Base-by-base conservation (phyloP, 352 stramenopile genomes). In the Globisporangium radiosum region DNA sequence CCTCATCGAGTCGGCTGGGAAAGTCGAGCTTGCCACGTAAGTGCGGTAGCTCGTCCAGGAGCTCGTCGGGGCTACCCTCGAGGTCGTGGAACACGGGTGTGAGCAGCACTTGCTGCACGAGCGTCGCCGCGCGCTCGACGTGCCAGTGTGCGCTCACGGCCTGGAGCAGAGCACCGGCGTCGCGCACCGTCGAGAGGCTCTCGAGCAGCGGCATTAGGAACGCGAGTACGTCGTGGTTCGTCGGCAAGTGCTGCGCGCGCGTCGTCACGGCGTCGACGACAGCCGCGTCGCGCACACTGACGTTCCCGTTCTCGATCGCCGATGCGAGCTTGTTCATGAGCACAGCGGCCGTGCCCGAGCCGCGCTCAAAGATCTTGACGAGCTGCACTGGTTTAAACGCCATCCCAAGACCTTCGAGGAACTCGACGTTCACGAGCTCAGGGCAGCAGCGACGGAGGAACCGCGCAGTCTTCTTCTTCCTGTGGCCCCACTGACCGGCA, bases 361-460 rank as follows among this genome's bases (percentile, higher is more conserved):
- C 83, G 10, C 64, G 60, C 15, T 86, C 76, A 64, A 95, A 87
- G 13, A 93, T 75, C 59, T 64, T 58, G n/a, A 95, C 54, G 47
- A 95, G 65, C 33, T 93, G 75, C 33, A 73, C 63, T 4, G 73
- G 62, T 2, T 67, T 68, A 44, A 94, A 56, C 5, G 72, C 70
- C 7, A 91, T 69, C 62, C 71, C 71, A 36, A 94, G 68, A 5
- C 85, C 85, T 69, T 94, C 85, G 5, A 94, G 60, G 49, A 94
- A 94, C n/a, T 94, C 85, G 10, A 90, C 80, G 51, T 73, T 90
- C 47, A 95, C 85, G 9, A 95, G 75, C 59, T 95, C 85, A 5
- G 85, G 78, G 43, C 83, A 95, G 33, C 67, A 77, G 11, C 68
- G 64, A 0, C 61, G 63, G 33, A 95, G 50, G 55, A 95, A 95